These are phyloP conservation scores for Beauveria brongniartii DNA, from an alignment of 2,329 filamentous ascomycete species.

Conservation along the genomic window DNA sequence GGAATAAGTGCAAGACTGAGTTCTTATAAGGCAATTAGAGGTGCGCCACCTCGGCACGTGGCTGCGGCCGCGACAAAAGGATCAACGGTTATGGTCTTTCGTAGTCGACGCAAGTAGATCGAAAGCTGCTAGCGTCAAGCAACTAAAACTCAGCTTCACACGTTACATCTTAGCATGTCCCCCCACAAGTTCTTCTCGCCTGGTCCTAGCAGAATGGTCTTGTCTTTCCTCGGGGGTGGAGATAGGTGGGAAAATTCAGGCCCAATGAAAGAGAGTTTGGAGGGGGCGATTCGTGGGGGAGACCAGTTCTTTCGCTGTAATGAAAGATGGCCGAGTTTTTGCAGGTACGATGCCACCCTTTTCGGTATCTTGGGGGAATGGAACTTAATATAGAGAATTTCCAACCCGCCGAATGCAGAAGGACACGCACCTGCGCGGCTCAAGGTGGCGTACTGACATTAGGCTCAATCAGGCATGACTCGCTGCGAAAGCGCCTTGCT, in stretches of 20 bases:
- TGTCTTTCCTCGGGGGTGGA: background rate
- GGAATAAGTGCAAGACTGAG: background rate
- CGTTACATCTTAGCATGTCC: slow-evolving; percentile 9
- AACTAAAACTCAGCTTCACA: slow-evolving; percentile 8
- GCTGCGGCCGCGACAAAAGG: background rate
- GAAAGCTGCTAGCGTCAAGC: background rate
- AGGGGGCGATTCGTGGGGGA: background rate
- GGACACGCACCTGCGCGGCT: background rate
- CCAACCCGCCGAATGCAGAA: background rate
- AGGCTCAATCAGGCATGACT: slow-evolving; percentile 7
- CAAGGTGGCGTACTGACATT: background rate
- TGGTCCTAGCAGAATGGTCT: background rate
- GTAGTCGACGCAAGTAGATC: too few species aligned
- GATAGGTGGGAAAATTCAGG: background rate
- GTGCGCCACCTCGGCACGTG: background rate
- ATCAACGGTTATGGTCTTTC: background rate
- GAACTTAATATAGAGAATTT: background rate
- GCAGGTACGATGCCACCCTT: background rate
- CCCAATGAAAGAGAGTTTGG: background rate
- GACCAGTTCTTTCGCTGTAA: background rate
- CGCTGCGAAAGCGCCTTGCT: slow-evolving; percentile 2
- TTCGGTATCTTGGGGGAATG: background rate
- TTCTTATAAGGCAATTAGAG: background rate
- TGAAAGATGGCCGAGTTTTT: background rate
- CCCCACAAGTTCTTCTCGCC: slow-evolving; percentile 4